Conservation (phyloP, 2,329 filamentous ascomycete species). For the Teratosphaeria epicoccoides region DNA sequence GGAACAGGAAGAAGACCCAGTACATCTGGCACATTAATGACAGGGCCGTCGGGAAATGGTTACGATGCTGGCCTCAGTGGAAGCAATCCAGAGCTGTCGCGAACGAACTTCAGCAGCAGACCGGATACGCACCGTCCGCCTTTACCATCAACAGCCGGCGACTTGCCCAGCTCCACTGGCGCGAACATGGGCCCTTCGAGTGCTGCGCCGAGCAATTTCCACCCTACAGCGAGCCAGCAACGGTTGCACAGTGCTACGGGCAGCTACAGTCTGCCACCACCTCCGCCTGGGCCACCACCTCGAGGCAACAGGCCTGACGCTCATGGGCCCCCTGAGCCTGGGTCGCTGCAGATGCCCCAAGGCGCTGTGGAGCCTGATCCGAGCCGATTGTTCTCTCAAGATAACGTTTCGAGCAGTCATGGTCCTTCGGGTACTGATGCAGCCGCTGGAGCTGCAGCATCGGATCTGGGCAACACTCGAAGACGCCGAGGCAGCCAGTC, state of each 20-base stretch:
- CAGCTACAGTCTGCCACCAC: slow-evolving; percentile 15
- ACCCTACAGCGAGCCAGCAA: slow-evolving; percentile 5
- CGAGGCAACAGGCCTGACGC: slow-evolving; percentile 5
- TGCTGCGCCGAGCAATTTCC: slow-evolving; percentile 5
- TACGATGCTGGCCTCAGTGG: slow-evolving; percentile 31
- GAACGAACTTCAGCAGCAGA: slow-evolving; percentile 22
- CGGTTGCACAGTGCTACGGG: neutral
- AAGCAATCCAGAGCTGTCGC: slow-evolving; percentile 35
- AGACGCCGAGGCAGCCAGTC: slow-evolving; percentile 12
- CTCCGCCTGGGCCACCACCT: slow-evolving; percentile 20
- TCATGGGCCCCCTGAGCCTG: slow-evolving; percentile 17
- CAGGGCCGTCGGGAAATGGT: slow-evolving; percentile 12
- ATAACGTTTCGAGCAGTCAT: slow-evolving; percentile 15
- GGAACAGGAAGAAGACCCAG: slow-evolving; percentile 16
- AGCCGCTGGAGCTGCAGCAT: slow-evolving; percentile 12
- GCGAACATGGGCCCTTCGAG: neutral
- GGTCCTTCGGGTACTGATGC: slow-evolving; percentile 4
- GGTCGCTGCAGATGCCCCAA: slow-evolving; percentile 25
- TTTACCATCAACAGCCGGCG: slow-evolving; percentile 23
- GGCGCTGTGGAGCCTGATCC: slow-evolving; percentile 32
- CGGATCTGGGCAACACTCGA: slow-evolving; percentile 7
- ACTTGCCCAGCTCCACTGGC: slow-evolving; percentile 8
- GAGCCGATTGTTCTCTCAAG: slow-evolving; percentile 22
- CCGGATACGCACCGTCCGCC: slow-evolving; percentile 23
- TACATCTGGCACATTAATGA: slow-evolving; percentile 22